phyloP scores from a whole-genome alignment of 2,329 filamentous ascomycete species.

The Penicillium digitatum region DNA sequence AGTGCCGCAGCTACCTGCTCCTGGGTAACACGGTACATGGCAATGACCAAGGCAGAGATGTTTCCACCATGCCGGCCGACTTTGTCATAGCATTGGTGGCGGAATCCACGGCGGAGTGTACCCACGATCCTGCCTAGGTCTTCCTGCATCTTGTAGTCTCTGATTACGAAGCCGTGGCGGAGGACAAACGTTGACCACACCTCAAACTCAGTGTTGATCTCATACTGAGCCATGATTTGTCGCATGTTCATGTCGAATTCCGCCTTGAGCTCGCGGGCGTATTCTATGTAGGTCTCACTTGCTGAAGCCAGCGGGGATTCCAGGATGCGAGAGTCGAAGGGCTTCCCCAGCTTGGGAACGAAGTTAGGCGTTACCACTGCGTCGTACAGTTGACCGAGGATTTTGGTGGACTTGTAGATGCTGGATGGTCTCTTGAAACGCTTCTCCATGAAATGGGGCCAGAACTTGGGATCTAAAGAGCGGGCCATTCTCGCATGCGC shows the following conservation, averaged over 20 bases:
- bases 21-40: slow-evolving; percentile 82
- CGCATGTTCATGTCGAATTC: slow-evolving; percentile 74
- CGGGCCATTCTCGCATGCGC: slow-evolving; percentile 65
- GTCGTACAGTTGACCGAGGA: slow-evolving; percentile 81
- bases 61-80: slow-evolving; percentile 58
- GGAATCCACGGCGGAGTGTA: slow-evolving; percentile 65
- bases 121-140: slow-evolving; percentile 67
- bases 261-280: slow-evolving; percentile 64
- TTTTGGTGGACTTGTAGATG: slow-evolving; percentile 63
- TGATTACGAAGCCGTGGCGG: slow-evolving; percentile 64
- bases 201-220: slow-evolving; percentile 84
- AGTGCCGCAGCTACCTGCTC: slow-evolving; percentile 62
- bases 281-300: slow-evolving; percentile 52
- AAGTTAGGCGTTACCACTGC: slow-evolving; percentile 67
- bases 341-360: slow-evolving; percentile 63
- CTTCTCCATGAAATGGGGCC: slow-evolving; percentile 88
- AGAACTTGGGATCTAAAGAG: slow-evolving; percentile 58
- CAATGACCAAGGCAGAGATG: slow-evolving; percentile 70
- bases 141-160: slow-evolving; percentile 84
- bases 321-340: slow-evolving; percentile 74
- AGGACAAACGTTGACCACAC: slow-evolving; percentile 84
- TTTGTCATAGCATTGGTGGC: slow-evolving; percentile 60
- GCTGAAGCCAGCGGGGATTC: slow-evolving; percentile 52
- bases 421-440: slow-evolving; percentile 41
- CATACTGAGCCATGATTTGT: slow-evolving; percentile 79